Base-by-base conservation (phyloP, 352 stramenopile genomes). In the Sclerospora graminicola region DNA sequence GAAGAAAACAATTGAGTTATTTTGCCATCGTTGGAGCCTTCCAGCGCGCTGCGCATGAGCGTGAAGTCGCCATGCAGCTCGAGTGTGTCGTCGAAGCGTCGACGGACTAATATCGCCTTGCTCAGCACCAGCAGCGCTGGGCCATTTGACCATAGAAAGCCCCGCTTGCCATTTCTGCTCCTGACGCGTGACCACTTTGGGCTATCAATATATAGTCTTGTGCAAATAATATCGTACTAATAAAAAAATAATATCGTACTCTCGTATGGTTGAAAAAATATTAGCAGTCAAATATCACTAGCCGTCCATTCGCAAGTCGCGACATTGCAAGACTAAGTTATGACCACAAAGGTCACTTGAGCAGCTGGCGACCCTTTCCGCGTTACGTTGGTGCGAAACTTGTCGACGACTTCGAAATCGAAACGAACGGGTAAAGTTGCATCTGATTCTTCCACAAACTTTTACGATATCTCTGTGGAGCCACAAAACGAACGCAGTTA, bases 21-120 rank as follows among this genome's bases (percentile, higher is more conserved):
- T 85, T 87, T 45, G 76, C 79, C 26, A 90, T 90, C 43, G 59
- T 82, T 23, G 69, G 73, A 8, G 79, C 79, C 2, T 90, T 90
- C 53, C 79, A 90, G 29, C 79, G 76, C 30, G 79, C 79, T 4
- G 69, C 73, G 5, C 71, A 73, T 41, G 76, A 90, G 51, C 73
- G 79, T 41, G 55, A 78, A 24, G 48, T 73, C 4, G 63, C 65
- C 0, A 14, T 79, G 41, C 60, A 68, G 43, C 36, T 68, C 11
- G 63, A 73, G 34, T 59, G 54, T 33, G 45, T 69, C 14, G 55
- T 67, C n/a, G 46, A 60, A 28, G 50, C 61, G 33, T 62, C 61
- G 19, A 60, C 42, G 10, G 47, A 63, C 20, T 66, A 38, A 56
- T 11, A 42, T 45, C 34, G 24, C 30, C 41, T 52, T 38, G 29